A percentile compares a stretch with the other conserved stretches of the same genome.
Evolutionary conservation across 1,284 basidiomycete genomes (phyloP).

Genomic region (Microbotryum violaceum): DNA sequence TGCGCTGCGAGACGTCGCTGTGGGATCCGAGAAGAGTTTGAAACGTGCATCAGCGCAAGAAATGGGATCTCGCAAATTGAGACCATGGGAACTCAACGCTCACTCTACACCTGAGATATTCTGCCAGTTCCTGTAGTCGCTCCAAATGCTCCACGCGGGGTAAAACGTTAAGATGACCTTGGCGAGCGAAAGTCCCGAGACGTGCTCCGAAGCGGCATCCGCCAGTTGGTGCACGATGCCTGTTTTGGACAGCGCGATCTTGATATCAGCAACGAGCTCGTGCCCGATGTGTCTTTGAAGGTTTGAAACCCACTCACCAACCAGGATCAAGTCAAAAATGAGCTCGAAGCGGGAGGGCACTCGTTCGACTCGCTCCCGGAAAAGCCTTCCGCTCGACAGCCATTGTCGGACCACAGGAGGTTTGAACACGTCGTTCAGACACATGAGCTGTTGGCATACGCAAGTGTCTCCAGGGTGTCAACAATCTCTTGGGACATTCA

Average conservation of each 20-base stretch:
- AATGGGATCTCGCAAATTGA: too few relatives aligned
- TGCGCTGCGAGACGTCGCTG: slow-evolving; percentile 1
- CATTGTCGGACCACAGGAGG: slow-evolving; percentile 39
- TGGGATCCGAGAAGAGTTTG: too few relatives aligned
- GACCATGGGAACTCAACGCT: too few relatives aligned
- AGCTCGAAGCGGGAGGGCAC: slow-evolving; percentile 39
- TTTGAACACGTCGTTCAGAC: slow-evolving; percentile 35
- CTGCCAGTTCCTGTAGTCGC: not conserved
- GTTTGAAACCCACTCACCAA: slow-evolving; percentile 1
- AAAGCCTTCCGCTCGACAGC: slow-evolving; percentile 37
- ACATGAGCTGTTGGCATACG: not conserved
- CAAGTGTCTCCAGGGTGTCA: too few relatives aligned
- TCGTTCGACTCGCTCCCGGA: slow-evolving; percentile 36
- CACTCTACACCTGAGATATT: slow-evolving; percentile 1
- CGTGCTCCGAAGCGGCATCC: slow-evolving; percentile 6
- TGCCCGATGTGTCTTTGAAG: not conserved
- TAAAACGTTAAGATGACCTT: slow-evolving; percentile 2
- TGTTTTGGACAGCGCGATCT: too few relatives aligned
- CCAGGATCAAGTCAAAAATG: slow-evolving; percentile 40
- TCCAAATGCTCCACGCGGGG: not conserved
- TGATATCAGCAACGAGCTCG: too few relatives aligned
- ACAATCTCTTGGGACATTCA: too few relatives aligned
- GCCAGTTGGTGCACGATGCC: slow-evolving; percentile 13
- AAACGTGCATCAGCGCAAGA: too few relatives aligned
- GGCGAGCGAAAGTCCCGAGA: not conserved